Conservation (phyloP, 768 basidiomycete genomes). For the Cystobasidium onofrii region DNA sequence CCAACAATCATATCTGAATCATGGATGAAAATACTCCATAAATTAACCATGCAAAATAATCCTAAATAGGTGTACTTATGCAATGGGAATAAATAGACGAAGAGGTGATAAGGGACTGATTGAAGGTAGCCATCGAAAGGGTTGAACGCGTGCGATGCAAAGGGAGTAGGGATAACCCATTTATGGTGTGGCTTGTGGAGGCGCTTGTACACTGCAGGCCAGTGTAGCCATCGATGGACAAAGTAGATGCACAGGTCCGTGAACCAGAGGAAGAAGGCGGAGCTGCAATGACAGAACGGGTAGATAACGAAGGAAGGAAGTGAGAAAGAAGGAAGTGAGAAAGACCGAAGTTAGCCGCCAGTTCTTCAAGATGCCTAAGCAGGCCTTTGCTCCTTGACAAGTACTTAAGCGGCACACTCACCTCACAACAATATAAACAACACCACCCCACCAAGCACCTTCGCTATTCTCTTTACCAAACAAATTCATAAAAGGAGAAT, state of each 20-base stretch:
- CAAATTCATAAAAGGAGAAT: slow-evolving; percentile 49
- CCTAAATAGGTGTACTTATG: slow-evolving; percentile 74
- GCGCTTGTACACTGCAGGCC: slow-evolving; percentile 75
- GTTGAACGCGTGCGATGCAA: slow-evolving; percentile 96
- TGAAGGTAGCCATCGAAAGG: slow-evolving; percentile 89
- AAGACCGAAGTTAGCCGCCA: no score
- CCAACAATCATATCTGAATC: slow-evolving; percentile 98
- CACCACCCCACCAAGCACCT: slow-evolving; percentile 36
- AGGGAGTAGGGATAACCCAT: slow-evolving; percentile 97
- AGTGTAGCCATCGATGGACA: slow-evolving; percentile 85
- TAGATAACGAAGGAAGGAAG: neutral
- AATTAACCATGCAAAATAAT: slow-evolving; percentile 84
- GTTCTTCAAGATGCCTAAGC: no score
- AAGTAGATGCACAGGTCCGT: slow-evolving; percentile 94
- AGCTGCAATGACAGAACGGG: slow-evolving; percentile 31
- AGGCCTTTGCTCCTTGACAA: no score
- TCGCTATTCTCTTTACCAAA: neutral
- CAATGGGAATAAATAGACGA: slow-evolving; percentile 79
- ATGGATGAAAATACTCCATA: slow-evolving; percentile 93
- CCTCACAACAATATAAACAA: slow-evolving; percentile 38
- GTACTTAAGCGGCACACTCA: slow-evolving; percentile 2
- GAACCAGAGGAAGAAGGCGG: slow-evolving; percentile 58
- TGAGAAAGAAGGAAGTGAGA: neutral
- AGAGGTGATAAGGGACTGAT: slow-evolving; percentile 88
- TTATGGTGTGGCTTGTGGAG: slow-evolving; percentile 98